Evolutionary conservation across 306 rosid species (phyloP).

Genomic region (Herpetospermum pedunculosum): DNA sequence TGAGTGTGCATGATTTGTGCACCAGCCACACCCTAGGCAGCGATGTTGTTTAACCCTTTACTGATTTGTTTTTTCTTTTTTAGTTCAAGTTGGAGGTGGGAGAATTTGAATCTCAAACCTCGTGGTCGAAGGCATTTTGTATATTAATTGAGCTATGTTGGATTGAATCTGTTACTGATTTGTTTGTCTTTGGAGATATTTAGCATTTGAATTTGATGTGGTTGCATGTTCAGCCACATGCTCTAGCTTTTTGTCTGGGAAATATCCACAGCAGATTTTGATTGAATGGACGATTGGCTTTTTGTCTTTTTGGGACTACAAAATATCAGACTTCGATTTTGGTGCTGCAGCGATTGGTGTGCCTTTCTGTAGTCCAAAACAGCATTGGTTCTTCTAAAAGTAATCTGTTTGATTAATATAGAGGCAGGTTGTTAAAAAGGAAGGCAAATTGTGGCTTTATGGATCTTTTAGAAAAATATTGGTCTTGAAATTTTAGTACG

Average conservation of each 20-base stretch:
- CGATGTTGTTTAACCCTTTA: not conserved
- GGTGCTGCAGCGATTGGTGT: not conserved
- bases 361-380: not conserved
- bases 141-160: too few relatives aligned
- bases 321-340: not conserved
- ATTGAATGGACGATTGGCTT: not conserved
- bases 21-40: not conserved
- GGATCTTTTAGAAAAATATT: not conserved
- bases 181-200: not conserved
- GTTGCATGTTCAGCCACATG: not conserved
- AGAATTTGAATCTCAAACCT: too few relatives aligned
- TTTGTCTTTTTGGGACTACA: slow-evolving; percentile 1
- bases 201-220: not conserved
- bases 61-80: not conserved
- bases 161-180: not conserved
- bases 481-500: not conserved
- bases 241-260: not conserved
- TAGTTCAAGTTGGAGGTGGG: too few relatives aligned
- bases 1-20: slow-evolving; percentile 8
- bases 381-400: not conserved
- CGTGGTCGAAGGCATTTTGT: too few relatives aligned
- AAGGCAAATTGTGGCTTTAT: not conserved
- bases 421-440: not conserved
- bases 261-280: not conserved
- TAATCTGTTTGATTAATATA: not conserved